Base-by-base conservation (phyloP, 148 eudicot species). In the Chenopodium berlandieri region DNA sequence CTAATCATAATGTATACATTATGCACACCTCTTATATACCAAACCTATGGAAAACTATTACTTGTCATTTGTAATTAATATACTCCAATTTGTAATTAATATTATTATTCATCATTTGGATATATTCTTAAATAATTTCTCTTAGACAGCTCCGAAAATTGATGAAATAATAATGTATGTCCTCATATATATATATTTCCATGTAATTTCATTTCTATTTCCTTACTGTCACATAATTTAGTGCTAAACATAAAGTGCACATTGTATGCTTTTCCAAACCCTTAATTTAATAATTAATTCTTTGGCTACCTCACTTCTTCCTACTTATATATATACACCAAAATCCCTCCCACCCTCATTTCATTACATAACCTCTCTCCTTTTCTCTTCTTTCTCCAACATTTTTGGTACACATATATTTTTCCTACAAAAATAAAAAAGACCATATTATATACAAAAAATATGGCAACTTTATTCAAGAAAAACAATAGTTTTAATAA, bases 401-500 rank as follows among this genome's bases (percentile, higher is more conserved):
- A 32, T 71, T 66, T 67, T 74, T 72, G 46, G n/a, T 52, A 67
- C 50, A 25, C 40, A 68, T 3, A 11, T 52, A 32, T 65, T 22
- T 50, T 52, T 50, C 60, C 66, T 66, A 73, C 25, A 31, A 7
- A 56, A 31, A 68, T 10, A 68, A 27, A 68, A 17, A 71, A 72
- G 1, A 72, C 75, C 50, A 71, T 31, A 22, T 13, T 25, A 66
- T 27, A 71, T 1, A 63, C 27, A 56, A 58, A 58, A 0, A 9
- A 27, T 20, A 60, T 82, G 85, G 82, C 79, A 58, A 54, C 73
- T 20, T 47, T 88, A 50, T 82, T 81, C 31, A 70, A 19, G 73
- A 85, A 81, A 77, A 44, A 85, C 65, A 77, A 83, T 85, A 84
- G 83, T 14, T 71, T 78, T 84, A 77, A 83, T 85, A 84, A 83